Evolutionary conservation across 2,329 filamentous ascomycete species (phyloP).

Genomic region (Fusarium ambrosium): DNA sequence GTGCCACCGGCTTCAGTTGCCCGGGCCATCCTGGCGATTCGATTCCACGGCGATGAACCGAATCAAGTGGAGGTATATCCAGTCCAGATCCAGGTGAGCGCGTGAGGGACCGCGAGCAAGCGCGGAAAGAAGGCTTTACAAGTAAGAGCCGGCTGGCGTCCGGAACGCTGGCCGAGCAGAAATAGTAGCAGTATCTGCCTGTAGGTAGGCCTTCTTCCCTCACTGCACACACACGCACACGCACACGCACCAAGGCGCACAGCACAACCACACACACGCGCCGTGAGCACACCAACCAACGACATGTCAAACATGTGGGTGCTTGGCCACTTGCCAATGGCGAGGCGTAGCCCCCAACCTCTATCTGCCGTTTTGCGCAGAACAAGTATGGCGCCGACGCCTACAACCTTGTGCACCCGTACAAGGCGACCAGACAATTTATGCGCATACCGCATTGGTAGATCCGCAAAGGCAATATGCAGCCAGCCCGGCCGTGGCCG

Average conservation of each 20-base stretch:
- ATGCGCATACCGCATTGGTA: constrained; percentile 4
- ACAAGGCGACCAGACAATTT: constrained; percentile 26
- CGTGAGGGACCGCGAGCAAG: constrained; percentile 9
- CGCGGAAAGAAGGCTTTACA: constrained; percentile 28
- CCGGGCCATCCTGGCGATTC: constrained; percentile 36
- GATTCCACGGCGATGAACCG: constrained; percentile 8
- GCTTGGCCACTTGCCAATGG: constrained; percentile 38
- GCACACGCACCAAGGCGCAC: neutral
- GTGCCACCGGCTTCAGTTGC: constrained; percentile 33
- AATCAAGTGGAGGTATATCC: neutral
- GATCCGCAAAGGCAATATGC: constrained; percentile 7
- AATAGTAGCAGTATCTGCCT: constrained; percentile 10
- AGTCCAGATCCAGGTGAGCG: constrained; percentile 6
- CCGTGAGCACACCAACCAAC: constrained; percentile 33
- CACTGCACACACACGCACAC: neutral
- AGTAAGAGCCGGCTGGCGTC: constrained; percentile 13
- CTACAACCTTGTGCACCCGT: constrained; percentile 21
- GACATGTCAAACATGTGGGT: constrained; percentile 42
- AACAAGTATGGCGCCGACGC: constrained; percentile 37
- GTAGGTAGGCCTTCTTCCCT: neutral
- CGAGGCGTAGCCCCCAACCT: constrained; percentile 37
- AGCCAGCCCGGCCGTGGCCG: constrained; percentile 8
- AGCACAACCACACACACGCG: constrained; percentile 28
- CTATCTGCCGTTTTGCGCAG: constrained; percentile 27
- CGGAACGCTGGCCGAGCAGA: constrained; percentile 24